phyloP scores from a whole-genome alignment of 176 grass and related monocot species.

The Ensete ventricosum region DNA sequence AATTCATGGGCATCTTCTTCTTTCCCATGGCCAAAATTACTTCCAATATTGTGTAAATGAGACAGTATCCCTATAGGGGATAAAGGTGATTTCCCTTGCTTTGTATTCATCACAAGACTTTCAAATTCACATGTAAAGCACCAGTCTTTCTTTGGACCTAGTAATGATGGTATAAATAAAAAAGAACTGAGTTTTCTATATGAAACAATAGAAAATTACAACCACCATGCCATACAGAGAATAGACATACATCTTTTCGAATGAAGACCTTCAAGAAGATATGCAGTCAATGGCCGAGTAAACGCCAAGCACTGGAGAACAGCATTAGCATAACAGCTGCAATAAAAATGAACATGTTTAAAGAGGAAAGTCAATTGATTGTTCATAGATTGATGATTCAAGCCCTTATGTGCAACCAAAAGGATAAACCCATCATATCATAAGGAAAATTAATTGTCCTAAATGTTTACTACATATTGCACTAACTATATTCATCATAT shows the following conservation, averaged over 20 bases:
- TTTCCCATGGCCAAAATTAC: constrained; percentile 36
- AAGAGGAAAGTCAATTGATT: not conserved
- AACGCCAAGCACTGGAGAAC: constrained; percentile 86
- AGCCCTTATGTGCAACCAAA: too few relatives aligned
- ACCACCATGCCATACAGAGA: not conserved
- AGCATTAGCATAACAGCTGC: constrained; percentile 88
- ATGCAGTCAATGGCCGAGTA: constrained; percentile 75
- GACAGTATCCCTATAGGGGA: constrained; percentile 64
- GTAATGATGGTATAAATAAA: constrained; percentile 6
- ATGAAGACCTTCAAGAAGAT: constrained; percentile 72
- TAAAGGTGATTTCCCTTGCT: constrained; percentile 32
- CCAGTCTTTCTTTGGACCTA: constrained; percentile 64
- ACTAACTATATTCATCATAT: not conserved
- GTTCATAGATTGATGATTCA: not conserved
- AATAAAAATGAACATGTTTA: constrained; percentile 22
- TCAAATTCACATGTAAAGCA: constrained; percentile 88
- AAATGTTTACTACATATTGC: not conserved
- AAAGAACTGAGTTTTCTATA: not conserved
- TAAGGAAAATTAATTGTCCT: too few relatives aligned
- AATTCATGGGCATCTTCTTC: constrained; percentile 95
- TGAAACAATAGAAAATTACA: not conserved
- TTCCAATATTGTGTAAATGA: constrained; percentile 45
- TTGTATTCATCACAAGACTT: constrained; percentile 52
- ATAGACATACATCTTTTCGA: constrained; percentile 55
- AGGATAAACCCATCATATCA: too few relatives aligned